phyloP scores from a whole-genome alignment of 2,329 filamentous ascomycete genomes.

The Neophaeococcomyces aloes region DNA sequence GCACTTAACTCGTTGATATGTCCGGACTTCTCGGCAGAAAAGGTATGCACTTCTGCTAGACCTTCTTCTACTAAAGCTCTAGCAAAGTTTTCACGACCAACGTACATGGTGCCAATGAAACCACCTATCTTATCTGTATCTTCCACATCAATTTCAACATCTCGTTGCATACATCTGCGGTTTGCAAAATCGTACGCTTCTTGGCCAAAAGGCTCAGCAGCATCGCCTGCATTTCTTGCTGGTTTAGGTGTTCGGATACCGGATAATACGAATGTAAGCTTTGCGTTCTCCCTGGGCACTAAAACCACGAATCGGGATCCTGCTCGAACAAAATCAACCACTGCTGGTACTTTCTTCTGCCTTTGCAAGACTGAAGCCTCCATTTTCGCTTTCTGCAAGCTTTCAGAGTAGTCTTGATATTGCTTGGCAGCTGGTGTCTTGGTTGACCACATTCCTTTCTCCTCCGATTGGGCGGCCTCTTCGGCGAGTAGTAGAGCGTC shows the following conservation, averaged over 20 bases:
- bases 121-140: slow-evolving; percentile 93
- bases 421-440: slow-evolving; percentile 76
- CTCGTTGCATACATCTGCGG: slow-evolving; percentile 79
- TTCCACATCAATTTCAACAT: slow-evolving; percentile 91
- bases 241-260: slow-evolving; percentile 86
- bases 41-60: slow-evolving; percentile 80
- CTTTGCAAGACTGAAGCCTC: slow-evolving; percentile 78
- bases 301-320: slow-evolving; percentile 87
- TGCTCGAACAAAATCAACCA: slow-evolving; percentile 97
- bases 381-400: slow-evolving; percentile 86
- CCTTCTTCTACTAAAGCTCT: slow-evolving; percentile 90
- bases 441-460: slow-evolving; percentile 89
- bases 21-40: slow-evolving; percentile 90
- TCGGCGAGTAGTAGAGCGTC: slow-evolving; percentile 47
- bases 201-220: slow-evolving; percentile 85
- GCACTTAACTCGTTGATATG: slow-evolving; percentile 78
- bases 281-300: slow-evolving; percentile 83
- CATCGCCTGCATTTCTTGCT: slow-evolving; percentile 66
- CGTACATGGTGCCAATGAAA: slow-evolving; percentile 88
- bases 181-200: slow-evolving; percentile 90
- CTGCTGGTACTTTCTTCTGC: slow-evolving; percentile 81
- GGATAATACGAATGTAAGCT: slow-evolving; percentile 87
- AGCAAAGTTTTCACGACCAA: slow-evolving; percentile 92
- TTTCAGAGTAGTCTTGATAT: slow-evolving; percentile 85
- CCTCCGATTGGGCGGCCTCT: slow-evolving; percentile 62